Base-by-base conservation (phyloP, 1,284 basidiomycete genomes). In the Heliocybe sulcata region DNA sequence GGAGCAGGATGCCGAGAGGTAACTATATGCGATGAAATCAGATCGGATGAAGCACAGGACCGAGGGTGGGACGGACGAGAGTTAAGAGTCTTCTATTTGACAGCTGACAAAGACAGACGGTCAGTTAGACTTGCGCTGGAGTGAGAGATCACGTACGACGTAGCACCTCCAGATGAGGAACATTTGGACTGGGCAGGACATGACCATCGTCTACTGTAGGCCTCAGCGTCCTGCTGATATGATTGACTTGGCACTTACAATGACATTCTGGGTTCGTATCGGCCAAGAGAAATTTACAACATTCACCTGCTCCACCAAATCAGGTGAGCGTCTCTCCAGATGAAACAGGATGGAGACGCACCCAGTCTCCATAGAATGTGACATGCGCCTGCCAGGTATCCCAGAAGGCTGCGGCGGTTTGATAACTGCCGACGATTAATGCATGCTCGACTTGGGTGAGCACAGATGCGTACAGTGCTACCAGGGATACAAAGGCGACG, bases 121-220 rank as follows among this genome's bases (percentile, higher is more conserved):
- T 35, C 33, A 35, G 33, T 35, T 16, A 20, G 3, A 27, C 35
- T 20, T 22, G 31, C 19, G 45, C 22, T 4, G 31, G 29, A 27
- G 19, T 31, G 20, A 35, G 54, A 35, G 26, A 57, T 11, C 12
- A 55, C 66, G 8, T 56, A 69, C 67, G 27, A 53, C 61, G 64
- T 65, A 68, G 57, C 67, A 69, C 19, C 67, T 58, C 64, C 64
- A 68, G 27, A 68, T 67, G 3, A 68, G 56, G 52, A 68, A 69
- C 0, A 59, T 59, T 57, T 69, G 67, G 1, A 69, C 64, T 0
- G 67, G 67, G 2, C 62, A 58, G 0, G 67, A 60, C 64, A 69
- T 67, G 47, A 25, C 47, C 3, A 22, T 49, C 23, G 47, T 49
- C 38, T 49, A 49, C 25, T 31, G 4, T 12, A 31, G 29, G 4